Evolutionary conservation across 306 rosid genomes (phyloP).

Genomic region (Calophaca sinica): DNA sequence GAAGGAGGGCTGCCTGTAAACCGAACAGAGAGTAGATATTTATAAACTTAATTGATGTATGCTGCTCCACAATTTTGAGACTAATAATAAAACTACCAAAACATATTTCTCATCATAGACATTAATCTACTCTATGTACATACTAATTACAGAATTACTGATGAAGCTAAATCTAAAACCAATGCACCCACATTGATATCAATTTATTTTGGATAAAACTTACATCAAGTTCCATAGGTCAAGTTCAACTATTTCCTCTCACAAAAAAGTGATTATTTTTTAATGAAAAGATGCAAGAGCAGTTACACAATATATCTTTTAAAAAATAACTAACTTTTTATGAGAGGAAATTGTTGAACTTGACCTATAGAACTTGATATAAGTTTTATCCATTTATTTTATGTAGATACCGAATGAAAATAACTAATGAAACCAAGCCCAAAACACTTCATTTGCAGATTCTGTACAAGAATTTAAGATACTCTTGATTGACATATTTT

Average conservation of each 20-base stretch:
- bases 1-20: slow-evolving; percentile 78
- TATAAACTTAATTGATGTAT: neutral
- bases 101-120: slow-evolving; percentile 10
- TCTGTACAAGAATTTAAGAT: neutral
- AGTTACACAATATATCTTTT: too few relatives aligned
- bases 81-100: slow-evolving; percentile 23
- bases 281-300: too few relatives aligned
- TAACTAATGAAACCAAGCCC: neutral
- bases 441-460: slow-evolving; percentile 13
- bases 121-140: neutral
- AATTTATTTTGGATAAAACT: too few relatives aligned
- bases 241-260: too few relatives aligned
- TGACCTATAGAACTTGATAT: too few relatives aligned
- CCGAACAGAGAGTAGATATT: neutral
- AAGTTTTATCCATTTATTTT: too few relatives aligned
- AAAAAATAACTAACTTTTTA: too few relatives aligned
- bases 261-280: too few relatives aligned
- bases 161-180: neutral
- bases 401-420: neutral
- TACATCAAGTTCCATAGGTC: too few relatives aligned
- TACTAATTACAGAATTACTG: neutral
- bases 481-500: too few relatives aligned
- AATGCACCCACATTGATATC: slow-evolving; percentile 5
- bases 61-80: slow-evolving; percentile 4
- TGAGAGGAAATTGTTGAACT: too few relatives aligned